Conservation (phyloP, 2,329 filamentous ascomycete genomes). For the Aspergillus sp. region DNA sequence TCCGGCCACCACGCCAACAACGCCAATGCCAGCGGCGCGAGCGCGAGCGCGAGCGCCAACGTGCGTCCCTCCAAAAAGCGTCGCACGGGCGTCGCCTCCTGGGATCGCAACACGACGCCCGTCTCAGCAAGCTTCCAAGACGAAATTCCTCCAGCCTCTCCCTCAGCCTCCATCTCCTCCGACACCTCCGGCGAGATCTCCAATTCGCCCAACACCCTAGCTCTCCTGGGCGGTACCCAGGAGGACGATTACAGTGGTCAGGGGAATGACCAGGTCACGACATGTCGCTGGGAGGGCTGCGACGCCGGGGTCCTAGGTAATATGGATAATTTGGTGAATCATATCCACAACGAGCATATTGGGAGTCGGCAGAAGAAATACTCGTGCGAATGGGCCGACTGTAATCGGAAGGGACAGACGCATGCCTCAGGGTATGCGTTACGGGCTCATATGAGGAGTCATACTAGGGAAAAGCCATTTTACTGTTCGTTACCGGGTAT, state of each 20-base stretch:
- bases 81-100: slow-evolving; percentile 37
- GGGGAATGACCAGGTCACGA: slow-evolving; percentile 63
- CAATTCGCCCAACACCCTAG: slow-evolving; percentile 53
- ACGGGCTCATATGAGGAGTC: slow-evolving; percentile 94
- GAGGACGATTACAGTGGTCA: slow-evolving; percentile 62
- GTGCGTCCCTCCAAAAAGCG: slow-evolving; percentile 44
- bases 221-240: slow-evolving; percentile 33
- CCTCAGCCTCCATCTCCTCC: slow-evolving; percentile 67
- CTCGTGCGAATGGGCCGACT: slow-evolving; percentile 95
- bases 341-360: slow-evolving; percentile 90
- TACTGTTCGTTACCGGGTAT: slow-evolving; percentile 89
- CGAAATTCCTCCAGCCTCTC: slow-evolving; percentile 38
- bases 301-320: slow-evolving; percentile 61
- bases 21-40: too few species aligned
- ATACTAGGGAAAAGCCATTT: slow-evolving; percentile 96
- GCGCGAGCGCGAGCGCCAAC: slow-evolving; percentile 20
- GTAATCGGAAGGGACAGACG: slow-evolving; percentile 74
- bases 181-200: slow-evolving; percentile 84
- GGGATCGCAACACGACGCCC: slow-evolving; percentile 43
- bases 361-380: slow-evolving; percentile 91
- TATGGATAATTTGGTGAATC: slow-evolving; percentile 73
- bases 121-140: slow-evolving; percentile 36
- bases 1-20: too few species aligned
- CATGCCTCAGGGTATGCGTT: slow-evolving; percentile 94
- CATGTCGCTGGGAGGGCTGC: slow-evolving; percentile 72